phyloP scores from a whole-genome alignment of 208 protist species.

The Leishmania amazonensis region DNA sequence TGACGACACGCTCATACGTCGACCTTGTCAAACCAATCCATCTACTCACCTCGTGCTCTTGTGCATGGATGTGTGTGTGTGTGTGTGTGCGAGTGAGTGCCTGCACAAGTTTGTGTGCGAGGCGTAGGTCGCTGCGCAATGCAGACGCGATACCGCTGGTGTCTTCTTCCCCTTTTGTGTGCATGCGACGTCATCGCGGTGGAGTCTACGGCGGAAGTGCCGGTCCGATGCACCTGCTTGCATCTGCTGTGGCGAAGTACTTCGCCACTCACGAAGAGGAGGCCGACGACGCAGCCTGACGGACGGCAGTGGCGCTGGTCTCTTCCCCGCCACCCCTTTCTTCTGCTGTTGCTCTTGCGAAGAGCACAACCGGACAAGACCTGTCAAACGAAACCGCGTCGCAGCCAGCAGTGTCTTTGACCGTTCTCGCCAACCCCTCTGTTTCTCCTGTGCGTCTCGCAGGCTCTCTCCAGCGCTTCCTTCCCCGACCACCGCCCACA shows the following conservation, averaged over 20 bases:
- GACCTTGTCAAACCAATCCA: no score
- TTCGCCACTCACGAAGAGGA: neutral
- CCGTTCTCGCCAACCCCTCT: neutral
- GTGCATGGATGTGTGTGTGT: no score
- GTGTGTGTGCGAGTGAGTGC: neutral
- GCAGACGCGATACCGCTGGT: no score
- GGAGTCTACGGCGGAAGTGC: neutral
- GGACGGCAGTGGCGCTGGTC: neutral
- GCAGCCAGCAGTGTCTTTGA: neutral
- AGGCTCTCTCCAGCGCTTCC: neutral
- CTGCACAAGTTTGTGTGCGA: no score
- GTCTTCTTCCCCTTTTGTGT: no score
- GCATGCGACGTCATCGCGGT: neutral
- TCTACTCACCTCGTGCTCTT: neutral
- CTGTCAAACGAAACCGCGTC: neutral
- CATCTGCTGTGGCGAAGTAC: neutral
- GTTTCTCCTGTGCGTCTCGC: neutral
- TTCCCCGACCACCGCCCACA: neutral
- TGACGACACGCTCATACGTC: no score
- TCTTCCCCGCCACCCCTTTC: neutral
- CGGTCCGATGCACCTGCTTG: neutral
- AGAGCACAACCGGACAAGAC: neutral
- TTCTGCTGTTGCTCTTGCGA: neutral
- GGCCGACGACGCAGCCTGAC: neutral
- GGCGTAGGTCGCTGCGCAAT: no score